These are phyloP conservation scores for Russula abietina DNA, from an alignment of 768 basidiomycete genomes.

Conservation along the genomic window DNA sequence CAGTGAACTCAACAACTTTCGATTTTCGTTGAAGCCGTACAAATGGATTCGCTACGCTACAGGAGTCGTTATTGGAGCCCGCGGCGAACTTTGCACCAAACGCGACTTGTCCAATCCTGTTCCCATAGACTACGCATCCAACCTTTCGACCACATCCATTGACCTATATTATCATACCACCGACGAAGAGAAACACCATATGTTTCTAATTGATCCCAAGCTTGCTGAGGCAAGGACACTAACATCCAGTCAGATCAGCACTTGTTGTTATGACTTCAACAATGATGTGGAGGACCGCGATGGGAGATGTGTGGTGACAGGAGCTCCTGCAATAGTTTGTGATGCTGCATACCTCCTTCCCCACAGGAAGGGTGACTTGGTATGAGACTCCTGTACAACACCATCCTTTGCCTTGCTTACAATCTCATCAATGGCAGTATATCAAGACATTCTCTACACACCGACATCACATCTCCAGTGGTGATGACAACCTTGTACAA, in stretches of 20 bases:
- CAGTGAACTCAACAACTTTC: not conserved
- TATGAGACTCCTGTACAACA: not conserved
- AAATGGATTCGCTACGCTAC: not conserved
- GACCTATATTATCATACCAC: not conserved
- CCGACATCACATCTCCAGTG: not conserved
- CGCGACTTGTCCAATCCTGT: not conserved
- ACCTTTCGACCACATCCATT: not conserved
- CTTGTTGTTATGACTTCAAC: not conserved
- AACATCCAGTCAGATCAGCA: not conserved
- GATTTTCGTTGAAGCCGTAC: not conserved
- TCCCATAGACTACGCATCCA: not conserved
- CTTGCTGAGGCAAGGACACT: not conserved
- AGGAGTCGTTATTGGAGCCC: not conserved
- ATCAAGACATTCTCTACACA: not conserved
- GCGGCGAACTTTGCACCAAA: not conserved
- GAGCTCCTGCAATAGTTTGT: not conserved
- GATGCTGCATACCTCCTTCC: not conserved
- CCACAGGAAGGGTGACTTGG: not conserved
- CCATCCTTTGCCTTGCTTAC: constrained; percentile 1
- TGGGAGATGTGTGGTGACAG: not conserved
- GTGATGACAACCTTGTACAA: not conserved
- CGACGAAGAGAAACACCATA: not conserved
- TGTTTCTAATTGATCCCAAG: not conserved
- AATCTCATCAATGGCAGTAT: not conserved
- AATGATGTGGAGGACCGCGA: not conserved